These are phyloP conservation scores for Nidula niveotomentosa DNA, from an alignment of 1,284 basidiomycete genomes.

Conservation along the genomic window DNA sequence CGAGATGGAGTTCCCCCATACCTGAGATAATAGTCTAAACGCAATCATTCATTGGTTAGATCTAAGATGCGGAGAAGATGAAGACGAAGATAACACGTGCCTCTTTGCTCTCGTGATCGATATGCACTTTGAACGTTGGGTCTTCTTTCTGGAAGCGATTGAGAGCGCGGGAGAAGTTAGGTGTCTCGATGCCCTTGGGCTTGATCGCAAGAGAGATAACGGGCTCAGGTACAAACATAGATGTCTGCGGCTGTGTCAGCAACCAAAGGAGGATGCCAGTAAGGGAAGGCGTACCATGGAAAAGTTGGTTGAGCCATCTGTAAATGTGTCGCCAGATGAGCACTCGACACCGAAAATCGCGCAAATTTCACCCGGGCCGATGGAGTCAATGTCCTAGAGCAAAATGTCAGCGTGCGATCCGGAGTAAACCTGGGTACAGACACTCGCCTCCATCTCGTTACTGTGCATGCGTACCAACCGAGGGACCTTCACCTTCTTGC, in stretches of 20 bases:
- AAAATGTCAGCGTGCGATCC: background rate
- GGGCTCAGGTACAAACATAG: conserved; percentile 98
- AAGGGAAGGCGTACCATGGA: conserved; percentile 71
- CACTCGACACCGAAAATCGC: conserved; percentile 99
- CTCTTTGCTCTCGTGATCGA: conserved; percentile 94
- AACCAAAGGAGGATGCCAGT: background rate
- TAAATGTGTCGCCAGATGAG: conserved; percentile 98
- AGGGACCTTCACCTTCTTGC: conserved; percentile 99
- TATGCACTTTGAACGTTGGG: conserved; percentile 97
- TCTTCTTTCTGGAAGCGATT: conserved; percentile 99
- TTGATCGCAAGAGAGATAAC: conserved; percentile 97
- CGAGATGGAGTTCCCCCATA: conserved; percentile 99
- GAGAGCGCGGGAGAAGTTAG: conserved; percentile 95
- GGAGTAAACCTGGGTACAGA: background rate
- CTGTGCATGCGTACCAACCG: conserved; percentile 97
- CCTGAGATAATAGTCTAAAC: conserved; percentile 97
- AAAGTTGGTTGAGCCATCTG: conserved; percentile 83
- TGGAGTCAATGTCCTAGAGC: conserved; percentile 82
- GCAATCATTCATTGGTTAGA: background rate
- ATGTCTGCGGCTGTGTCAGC: conserved; percentile 57
- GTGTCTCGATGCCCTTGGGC: conserved; percentile 89
- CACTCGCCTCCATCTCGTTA: conserved; percentile 94
- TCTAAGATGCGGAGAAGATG: background rate
- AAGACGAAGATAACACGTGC: conserved; percentile 32
- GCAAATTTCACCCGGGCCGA: conserved; percentile 99